Percentiles rank a stretch among this genome's conserved stretches.
Conservation (phyloP, 2,329 filamentous ascomycete genomes). For the Penicillium janthinellum region DNA sequence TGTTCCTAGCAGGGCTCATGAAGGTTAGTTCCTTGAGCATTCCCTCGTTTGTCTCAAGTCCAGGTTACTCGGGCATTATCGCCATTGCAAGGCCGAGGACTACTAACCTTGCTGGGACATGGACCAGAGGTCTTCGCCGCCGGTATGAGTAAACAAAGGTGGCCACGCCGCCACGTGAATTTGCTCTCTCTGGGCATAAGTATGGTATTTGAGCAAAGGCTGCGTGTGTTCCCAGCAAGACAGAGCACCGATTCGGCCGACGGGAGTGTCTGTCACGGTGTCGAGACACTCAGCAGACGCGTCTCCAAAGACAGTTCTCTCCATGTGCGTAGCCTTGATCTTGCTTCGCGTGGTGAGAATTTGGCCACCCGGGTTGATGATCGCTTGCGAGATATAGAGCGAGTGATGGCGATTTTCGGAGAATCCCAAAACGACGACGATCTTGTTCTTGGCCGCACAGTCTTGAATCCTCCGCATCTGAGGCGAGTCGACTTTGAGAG, state of each 20-base stretch:
- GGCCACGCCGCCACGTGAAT: slow-evolving; percentile 57
- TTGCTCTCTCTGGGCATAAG: slow-evolving; percentile 46
- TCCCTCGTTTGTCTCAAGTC: background rate
- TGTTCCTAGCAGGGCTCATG: slow-evolving; percentile 32
- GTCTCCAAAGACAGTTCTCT: slow-evolving; percentile 55
- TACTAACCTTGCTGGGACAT: slow-evolving; percentile 35
- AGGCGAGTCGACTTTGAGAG: slow-evolving; percentile 8
- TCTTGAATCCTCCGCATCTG: slow-evolving; percentile 14
- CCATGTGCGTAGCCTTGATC: slow-evolving; percentile 58
- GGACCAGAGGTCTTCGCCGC: slow-evolving; percentile 29
- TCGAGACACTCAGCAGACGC: slow-evolving; percentile 42
- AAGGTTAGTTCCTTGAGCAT: background rate
- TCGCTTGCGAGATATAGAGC: slow-evolving; percentile 16
- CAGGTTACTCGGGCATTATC: background rate
- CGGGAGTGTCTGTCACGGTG: slow-evolving; percentile 43
- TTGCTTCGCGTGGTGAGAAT: slow-evolving; percentile 35
- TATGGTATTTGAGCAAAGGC: slow-evolving; percentile 54
- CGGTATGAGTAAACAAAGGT: slow-evolving; percentile 22
- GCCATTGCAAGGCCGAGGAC: too few species aligned
- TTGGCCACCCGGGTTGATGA: slow-evolving; percentile 11
- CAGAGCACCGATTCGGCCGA: slow-evolving; percentile 48
- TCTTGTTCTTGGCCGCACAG: slow-evolving; percentile 1
- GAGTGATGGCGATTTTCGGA: slow-evolving; percentile 9
- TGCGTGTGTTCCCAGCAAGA: slow-evolving; percentile 57
- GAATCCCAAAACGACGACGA: slow-evolving; percentile 12